Conservation (phyloP, 441 rosid genomes). For the Croton setiger region DNA sequence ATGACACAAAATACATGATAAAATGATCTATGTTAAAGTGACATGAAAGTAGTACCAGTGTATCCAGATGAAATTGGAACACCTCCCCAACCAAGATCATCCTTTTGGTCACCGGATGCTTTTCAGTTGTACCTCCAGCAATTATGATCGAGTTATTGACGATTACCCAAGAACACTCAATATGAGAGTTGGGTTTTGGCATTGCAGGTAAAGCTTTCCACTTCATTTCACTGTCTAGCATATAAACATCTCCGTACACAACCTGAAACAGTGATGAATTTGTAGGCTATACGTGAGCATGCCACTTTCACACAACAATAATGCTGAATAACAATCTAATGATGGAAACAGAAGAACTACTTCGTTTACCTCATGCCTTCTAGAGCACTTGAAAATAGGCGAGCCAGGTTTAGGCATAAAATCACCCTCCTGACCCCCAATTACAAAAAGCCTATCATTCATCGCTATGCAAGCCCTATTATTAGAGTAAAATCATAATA, state of each 20-base stretch:
- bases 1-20: background rate
- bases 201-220: conserved; percentile 71
- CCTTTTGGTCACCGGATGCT: conserved; percentile 77
- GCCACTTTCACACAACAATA: background rate
- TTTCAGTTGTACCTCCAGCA: conserved; percentile 79
- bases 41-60: conserved; percentile 41
- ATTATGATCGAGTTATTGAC: conserved; percentile 71
- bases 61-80: conserved; percentile 58
- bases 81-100: conserved; percentile 82
- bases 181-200: conserved; percentile 86
- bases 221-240: conserved; percentile 72
- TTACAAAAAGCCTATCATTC: conserved; percentile 55
- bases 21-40: background rate
- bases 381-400: conserved; percentile 53
- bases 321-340: background rate
- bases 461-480: conserved; percentile 64
- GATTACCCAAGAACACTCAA: conserved; percentile 77
- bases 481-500: background rate
- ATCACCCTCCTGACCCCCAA: conserved; percentile 97
- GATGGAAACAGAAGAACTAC: background rate
- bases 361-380: conserved; percentile 51
- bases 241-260: conserved; percentile 71
- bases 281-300: background rate
- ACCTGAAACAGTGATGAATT: conserved; percentile 40
- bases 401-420: conserved; percentile 94